Conservation (phyloP, 306 rosid species). For the Quillaja saponaria region DNA sequence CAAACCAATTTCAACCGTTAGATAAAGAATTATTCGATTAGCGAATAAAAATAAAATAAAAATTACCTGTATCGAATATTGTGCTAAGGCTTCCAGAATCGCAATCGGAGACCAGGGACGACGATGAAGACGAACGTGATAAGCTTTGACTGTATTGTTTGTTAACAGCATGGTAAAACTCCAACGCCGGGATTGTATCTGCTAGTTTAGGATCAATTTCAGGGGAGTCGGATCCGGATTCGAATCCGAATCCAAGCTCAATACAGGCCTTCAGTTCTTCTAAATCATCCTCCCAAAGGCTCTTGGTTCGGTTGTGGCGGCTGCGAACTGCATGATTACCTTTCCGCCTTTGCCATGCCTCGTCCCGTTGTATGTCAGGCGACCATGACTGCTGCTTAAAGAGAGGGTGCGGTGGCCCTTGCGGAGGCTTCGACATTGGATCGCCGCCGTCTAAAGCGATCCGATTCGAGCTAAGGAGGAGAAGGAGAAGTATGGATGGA, state of each 20-base stretch:
- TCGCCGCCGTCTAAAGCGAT: neutral
- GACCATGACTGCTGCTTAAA: conserved; percentile 71
- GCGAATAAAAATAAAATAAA: too few relatives aligned
- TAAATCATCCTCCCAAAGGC: conserved; percentile 66
- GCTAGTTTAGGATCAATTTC: conserved; percentile 52
- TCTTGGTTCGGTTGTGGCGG: conserved; percentile 36
- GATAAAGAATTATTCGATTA: neutral
- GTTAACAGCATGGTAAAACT: conserved; percentile 54
- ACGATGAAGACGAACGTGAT: conserved; percentile 44
- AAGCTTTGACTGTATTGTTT: conserved; percentile 46
- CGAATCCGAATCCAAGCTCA: conserved; percentile 66
- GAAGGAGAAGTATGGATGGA: neutral
- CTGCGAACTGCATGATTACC: neutral
- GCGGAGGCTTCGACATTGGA: conserved; percentile 40
- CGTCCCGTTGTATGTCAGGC: conserved; percentile 65
- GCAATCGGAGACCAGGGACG: conserved; percentile 41
- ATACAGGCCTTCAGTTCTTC: conserved; percentile 77
- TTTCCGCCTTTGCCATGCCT: conserved; percentile 71
- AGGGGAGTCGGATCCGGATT: conserved; percentile 66
- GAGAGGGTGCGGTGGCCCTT: conserved; percentile 47
- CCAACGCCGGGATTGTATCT: conserved; percentile 62
- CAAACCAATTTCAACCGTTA: neutral
- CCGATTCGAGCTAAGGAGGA: neutral
- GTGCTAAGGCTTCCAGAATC: conserved; percentile 33
- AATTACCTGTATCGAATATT: conserved; percentile 51